phyloP scores from a whole-genome alignment of 2,329 filamentous ascomycete species.

The Hymenoscyphus repandus region DNA sequence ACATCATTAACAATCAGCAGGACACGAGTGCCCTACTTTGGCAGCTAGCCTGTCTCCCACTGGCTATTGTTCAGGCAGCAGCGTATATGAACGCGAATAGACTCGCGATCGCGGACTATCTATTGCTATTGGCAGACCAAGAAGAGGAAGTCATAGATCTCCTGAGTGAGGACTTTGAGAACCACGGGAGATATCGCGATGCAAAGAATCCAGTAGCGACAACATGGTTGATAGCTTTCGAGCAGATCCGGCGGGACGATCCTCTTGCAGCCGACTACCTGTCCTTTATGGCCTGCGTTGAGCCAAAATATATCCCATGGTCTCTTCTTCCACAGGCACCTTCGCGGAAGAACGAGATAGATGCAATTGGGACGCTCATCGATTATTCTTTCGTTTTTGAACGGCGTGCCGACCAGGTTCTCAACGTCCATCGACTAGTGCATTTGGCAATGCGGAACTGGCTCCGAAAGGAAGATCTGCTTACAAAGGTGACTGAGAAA shows the following conservation, averaged over 20 bases:
- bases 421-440: constrained; percentile 5
- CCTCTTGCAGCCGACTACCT: constrained; percentile 6
- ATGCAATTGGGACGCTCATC: neutral
- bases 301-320: constrained; percentile 4
- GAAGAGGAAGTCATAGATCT: neutral
- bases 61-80: constrained; percentile 13
- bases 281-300: constrained; percentile 13
- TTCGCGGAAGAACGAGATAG: neutral
- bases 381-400: constrained; percentile 1
- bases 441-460: constrained; percentile 1
- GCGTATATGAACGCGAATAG: constrained; percentile 13
- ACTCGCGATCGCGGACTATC: neutral
- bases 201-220: constrained; percentile 24
- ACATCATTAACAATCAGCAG: neutral
- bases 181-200: constrained; percentile 1
- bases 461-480: neutral
- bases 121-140: neutral
- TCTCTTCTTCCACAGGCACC: neutral
- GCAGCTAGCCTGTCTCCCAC: neutral
- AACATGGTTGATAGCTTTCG: constrained; percentile 33
- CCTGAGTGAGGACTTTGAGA: neutral
- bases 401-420: neutral
- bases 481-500: too few species aligned
- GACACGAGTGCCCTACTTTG: neutral
- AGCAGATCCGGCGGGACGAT: constrained; percentile 28